Evolutionary conservation across 495 filamentous ascomycete species (phyloP).

Genomic region (Pyrenopolyporus hunteri): DNA sequence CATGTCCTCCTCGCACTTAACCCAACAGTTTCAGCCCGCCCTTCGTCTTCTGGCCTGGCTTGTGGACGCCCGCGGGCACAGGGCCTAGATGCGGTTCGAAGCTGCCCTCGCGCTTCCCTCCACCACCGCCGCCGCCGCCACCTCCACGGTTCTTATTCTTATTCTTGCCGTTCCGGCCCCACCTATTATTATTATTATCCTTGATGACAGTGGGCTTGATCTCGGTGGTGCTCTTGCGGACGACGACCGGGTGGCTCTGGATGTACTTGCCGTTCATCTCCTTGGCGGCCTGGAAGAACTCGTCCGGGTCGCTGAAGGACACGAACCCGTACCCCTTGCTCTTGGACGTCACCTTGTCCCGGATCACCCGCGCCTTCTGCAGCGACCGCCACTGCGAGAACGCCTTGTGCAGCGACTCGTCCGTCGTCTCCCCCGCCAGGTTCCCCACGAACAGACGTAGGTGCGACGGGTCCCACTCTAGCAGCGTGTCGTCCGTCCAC

Average conservation of each 20-base stretch:
- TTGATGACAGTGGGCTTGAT: constrained; percentile 69
- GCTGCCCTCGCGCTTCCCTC: constrained; percentile 36
- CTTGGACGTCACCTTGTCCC: constrained; percentile 95
- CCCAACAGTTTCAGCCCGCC: constrained; percentile 79
- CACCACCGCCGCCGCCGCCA: constrained; percentile 34
- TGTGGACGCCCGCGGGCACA: constrained; percentile 70
- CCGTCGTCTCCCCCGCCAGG: constrained; percentile 96
- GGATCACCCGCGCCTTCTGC: constrained; percentile 90
- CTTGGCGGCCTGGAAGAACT: constrained; percentile 91
- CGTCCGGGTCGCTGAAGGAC: constrained; percentile 91
- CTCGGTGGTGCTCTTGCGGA: constrained; percentile 89
- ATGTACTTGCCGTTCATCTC: constrained; percentile 99
- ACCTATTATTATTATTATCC: constrained; percentile 50
- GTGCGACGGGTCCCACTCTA: constrained; percentile 97
- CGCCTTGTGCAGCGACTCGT: constrained; percentile 92
- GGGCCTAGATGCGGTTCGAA: constrained; percentile 56
- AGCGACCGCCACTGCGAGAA: constrained; percentile 87
- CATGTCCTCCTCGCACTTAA: constrained; percentile 41
- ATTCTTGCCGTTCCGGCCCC: constrained; percentile 43
- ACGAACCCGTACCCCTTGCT: constrained; percentile 96
- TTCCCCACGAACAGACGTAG: constrained; percentile 96
- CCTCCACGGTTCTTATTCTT: constrained; percentile 47
- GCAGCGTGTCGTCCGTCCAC: constrained; percentile 83
- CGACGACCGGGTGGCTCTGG: constrained; percentile 87
- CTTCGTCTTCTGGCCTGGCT: constrained; percentile 80